Conservation (phyloP, 495 filamentous ascomycete genomes). For the Daldinia grandis region DNA sequence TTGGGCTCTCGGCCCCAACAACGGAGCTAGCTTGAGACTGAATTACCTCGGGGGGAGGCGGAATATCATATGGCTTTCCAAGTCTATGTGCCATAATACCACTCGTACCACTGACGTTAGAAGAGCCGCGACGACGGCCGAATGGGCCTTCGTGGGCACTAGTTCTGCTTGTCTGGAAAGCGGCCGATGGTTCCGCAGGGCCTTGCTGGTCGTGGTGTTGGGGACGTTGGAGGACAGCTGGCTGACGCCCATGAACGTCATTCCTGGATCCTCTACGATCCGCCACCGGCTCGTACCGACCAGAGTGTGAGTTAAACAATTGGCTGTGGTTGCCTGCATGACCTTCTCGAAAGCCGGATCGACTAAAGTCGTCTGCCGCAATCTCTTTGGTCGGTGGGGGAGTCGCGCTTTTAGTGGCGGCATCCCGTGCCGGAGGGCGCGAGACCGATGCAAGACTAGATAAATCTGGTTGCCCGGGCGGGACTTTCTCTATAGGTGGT, state of each 20-base stretch:
- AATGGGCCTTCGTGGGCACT: slow-evolving; percentile 75
- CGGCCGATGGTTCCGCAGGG: slow-evolving; percentile 88
- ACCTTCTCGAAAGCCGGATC: slow-evolving; percentile 77
- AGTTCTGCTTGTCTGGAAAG: slow-evolving; percentile 84
- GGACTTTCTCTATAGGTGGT: slow-evolving; percentile 82
- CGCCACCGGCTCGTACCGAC: slow-evolving; percentile 88
- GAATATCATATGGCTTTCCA: slow-evolving; percentile 56
- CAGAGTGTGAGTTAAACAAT: slow-evolving; percentile 92
- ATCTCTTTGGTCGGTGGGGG: slow-evolving; percentile 75
- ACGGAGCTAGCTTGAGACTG: slow-evolving; percentile 55
- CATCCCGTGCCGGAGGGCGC: slow-evolving; percentile 47
- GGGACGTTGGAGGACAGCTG: slow-evolving; percentile 81
- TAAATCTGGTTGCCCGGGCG: slow-evolving; percentile 68
- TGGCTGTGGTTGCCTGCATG: slow-evolving; percentile 68
- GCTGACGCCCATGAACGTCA: slow-evolving; percentile 73
- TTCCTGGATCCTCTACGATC: slow-evolving; percentile 77
- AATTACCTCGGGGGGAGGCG: slow-evolving; percentile 55
- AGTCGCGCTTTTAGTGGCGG: slow-evolving; percentile 51
- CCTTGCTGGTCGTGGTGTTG: slow-evolving; percentile 63
- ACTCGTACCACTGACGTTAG: slow-evolving; percentile 92
- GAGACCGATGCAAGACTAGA: slow-evolving; percentile 37
- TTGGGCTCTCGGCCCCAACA: slow-evolving; percentile 56
- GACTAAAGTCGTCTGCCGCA: slow-evolving; percentile 92
- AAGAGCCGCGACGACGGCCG: slow-evolving; percentile 85
- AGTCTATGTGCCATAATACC: slow-evolving; percentile 66